Evolutionary conservation across 139 green algal species (phyloP).

Genomic region (Chlorella sp.): DNA sequence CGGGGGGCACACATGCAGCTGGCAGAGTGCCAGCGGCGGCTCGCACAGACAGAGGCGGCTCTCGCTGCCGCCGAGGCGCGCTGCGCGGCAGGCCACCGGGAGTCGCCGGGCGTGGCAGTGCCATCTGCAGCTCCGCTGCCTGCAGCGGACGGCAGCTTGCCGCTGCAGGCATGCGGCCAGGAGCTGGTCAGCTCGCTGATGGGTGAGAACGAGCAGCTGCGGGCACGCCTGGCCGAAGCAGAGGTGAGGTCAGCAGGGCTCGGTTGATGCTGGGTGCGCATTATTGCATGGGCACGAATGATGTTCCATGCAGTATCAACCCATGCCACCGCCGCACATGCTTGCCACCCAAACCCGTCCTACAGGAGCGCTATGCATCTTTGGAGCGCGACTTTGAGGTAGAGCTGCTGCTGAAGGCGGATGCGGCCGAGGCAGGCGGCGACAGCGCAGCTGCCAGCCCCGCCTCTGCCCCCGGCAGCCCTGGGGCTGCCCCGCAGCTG

Average conservation of each 20-base stretch:
- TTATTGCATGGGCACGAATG: too few relatives aligned
- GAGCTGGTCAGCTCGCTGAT: slow-evolving; percentile 53
- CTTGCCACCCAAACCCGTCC: neutral
- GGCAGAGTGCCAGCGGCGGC: slow-evolving; percentile 60
- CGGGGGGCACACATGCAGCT: slow-evolving; percentile 61
- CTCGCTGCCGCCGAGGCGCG: neutral
- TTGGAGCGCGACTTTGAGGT: slow-evolving; percentile 30
- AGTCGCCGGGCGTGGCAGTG: neutral
- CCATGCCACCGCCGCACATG: neutral
- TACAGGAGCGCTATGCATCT: neutral
- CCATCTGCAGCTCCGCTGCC: neutral
- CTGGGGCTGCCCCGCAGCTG: too few relatives aligned
- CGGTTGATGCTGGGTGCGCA: too few relatives aligned
- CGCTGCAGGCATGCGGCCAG: neutral
- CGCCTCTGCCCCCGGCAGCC: too few relatives aligned
- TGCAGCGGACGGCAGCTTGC: neutral
- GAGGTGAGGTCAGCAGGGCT: slow-evolving; percentile 43
- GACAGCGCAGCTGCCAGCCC: neutral
- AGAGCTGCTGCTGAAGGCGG: slow-evolving; percentile 13
- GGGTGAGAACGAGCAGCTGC: slow-evolving; percentile 47
- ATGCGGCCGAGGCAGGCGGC: neutral
- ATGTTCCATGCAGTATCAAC: neutral
- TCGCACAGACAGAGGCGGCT: neutral
- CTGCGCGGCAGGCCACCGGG: neutral
- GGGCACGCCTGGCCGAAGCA: slow-evolving; percentile 50